phyloP scores from a whole-genome alignment of 331 rosid genomes.

The Malus hybrid region DNA sequence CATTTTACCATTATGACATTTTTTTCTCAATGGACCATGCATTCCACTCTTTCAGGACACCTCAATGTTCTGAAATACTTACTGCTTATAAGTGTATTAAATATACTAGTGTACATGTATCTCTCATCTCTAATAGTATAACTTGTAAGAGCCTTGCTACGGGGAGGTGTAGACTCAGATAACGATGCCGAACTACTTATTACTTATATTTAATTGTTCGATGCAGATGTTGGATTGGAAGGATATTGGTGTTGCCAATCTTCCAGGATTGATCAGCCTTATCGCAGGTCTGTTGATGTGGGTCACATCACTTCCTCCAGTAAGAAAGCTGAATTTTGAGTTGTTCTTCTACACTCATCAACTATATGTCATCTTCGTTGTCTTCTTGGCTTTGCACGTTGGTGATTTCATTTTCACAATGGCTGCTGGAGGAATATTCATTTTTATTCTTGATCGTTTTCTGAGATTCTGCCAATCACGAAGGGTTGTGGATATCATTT shows the following conservation, averaged over 20 bases:
- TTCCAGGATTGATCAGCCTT: slow-evolving; percentile 80
- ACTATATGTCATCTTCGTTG: slow-evolving; percentile 58
- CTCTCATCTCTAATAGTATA: not conserved
- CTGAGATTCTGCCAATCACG: slow-evolving; percentile 84
- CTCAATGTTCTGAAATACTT: not conserved
- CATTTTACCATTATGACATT: not conserved
- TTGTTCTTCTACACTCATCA: slow-evolving; percentile 96
- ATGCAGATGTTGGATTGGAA: slow-evolving; percentile 65
- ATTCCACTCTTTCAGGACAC: not conserved
- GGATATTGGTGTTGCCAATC: slow-evolving; percentile 66
- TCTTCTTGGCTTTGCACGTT: slow-evolving; percentile 79
- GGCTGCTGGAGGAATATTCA: slow-evolving; percentile 73
- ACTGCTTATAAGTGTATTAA: not conserved
- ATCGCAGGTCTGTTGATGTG: slow-evolving; percentile 84
- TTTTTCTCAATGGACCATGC: not conserved
- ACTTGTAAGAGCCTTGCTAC: not conserved
- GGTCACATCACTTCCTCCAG: slow-evolving; percentile 78
- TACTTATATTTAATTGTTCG: not conserved
- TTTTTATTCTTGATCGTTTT: slow-evolving; percentile 82
- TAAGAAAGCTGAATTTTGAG: slow-evolving; percentile 70
- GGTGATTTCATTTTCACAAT: slow-evolving; percentile 82
- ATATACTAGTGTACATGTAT: not conserved
- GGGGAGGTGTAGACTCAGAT: not conserved
- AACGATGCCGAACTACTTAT: not conserved
- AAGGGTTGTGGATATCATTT: slow-evolving; percentile 54